phyloP scores from a whole-genome alignment of 2,329 filamentous ascomycete genomes.

The Passalora sequoiae region DNA sequence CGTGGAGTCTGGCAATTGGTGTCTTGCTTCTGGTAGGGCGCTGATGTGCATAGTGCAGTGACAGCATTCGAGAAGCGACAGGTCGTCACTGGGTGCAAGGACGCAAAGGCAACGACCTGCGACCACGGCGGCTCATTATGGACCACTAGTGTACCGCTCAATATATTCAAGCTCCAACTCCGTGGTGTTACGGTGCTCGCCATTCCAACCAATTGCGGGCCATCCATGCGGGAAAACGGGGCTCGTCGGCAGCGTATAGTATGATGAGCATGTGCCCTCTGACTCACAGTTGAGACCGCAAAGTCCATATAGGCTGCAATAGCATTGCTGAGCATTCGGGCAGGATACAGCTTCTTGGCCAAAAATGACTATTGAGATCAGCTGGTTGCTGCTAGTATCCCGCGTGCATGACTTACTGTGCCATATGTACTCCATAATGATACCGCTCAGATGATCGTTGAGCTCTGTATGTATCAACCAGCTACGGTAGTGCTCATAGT shows the following conservation, averaged over 20 bases:
- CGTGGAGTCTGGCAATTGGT: no score
- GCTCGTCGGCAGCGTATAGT: conserved; percentile 56
- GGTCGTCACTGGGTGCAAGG: no score
- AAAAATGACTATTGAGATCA: conserved; percentile 33
- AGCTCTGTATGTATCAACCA: conserved; percentile 48
- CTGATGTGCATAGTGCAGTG: no score
- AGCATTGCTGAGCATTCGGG: conserved; percentile 57
- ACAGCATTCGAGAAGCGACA: no score
- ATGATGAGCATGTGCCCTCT: conserved; percentile 48
- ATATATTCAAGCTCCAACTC: no score
- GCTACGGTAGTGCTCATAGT: conserved; percentile 46
- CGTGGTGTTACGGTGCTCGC: conserved; percentile 30
- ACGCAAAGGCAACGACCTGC: no score
- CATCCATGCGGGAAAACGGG: conserved; percentile 57
- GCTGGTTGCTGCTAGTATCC: not conserved
- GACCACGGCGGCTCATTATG: no score
- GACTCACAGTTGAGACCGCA: conserved; percentile 47
- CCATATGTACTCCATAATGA: conserved; percentile 56
- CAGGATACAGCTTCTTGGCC: conserved; percentile 42
- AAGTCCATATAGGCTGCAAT: conserved; percentile 62
- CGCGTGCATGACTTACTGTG: conserved; percentile 42
- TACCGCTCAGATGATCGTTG: conserved; percentile 47
- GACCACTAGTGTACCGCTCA: no score
- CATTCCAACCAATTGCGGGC: conserved; percentile 54
- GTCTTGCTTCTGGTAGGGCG: no score